Evolutionary conservation across 1,139 yeast species (phyloP).

Genomic region (Yamadazyma oceani): DNA sequence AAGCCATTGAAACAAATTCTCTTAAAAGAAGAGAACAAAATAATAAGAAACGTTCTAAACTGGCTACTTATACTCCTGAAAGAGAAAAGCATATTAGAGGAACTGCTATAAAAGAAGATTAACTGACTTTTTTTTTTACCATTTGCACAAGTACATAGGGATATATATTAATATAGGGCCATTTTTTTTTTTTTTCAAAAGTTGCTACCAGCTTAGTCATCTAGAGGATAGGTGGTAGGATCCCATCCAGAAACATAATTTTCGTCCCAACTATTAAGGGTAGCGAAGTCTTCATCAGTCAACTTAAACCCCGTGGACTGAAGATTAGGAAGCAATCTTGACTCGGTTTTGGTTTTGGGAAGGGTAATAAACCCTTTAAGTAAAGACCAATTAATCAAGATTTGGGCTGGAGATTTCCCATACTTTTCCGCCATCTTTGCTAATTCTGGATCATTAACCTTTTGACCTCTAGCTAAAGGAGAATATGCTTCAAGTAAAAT

Average conservation of each 20-base stretch:
- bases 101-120: slow-evolving; percentile 59
- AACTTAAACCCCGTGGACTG: slow-evolving; percentile 50
- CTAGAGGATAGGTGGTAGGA: slow-evolving; percentile 4
- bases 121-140: too few relatives aligned
- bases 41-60: slow-evolving; percentile 73
- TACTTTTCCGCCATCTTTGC: slow-evolving; percentile 53
- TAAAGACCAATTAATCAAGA: slow-evolving; percentile 69
- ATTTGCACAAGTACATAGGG: too few relatives aligned
- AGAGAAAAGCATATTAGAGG: slow-evolving; percentile 86
- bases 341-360: slow-evolving; percentile 66
- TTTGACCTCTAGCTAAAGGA: slow-evolving; percentile 67
- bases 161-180: too few relatives aligned
- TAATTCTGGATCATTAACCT: slow-evolving; percentile 50
- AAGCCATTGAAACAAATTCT: slow-evolving; percentile 68
- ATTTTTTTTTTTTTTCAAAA: too few relatives aligned
- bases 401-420: slow-evolving; percentile 54
- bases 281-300: slow-evolving; percentile 33
- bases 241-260: slow-evolving; percentile 3
- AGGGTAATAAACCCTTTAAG: slow-evolving; percentile 65
- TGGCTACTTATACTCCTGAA: slow-evolving; percentile 64
- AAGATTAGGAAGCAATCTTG: slow-evolving; percentile 42
- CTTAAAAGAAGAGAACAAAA: slow-evolving; percentile 81
- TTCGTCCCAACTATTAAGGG: background rate
- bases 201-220: too few relatives aligned
- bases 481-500: slow-evolving; percentile 73